Conservation (phyloP, 805 yeast species). For the Lipomyces kockii region DNA sequence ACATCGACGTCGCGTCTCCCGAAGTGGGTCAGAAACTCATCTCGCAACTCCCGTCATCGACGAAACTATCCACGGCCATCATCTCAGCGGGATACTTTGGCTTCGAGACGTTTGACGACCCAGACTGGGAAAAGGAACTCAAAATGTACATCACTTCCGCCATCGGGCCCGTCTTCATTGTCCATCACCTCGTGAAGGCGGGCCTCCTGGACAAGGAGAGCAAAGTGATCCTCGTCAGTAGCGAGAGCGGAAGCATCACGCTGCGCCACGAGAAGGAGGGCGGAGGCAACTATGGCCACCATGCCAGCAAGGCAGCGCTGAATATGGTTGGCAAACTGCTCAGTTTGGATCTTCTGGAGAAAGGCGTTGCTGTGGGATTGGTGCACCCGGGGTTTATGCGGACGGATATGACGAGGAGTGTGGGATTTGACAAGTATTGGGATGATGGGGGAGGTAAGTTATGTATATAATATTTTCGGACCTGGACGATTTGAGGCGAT, state of each 20-base stretch:
- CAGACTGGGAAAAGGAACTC: neutral
- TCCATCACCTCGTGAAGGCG: neutral
- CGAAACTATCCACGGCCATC: neutral
- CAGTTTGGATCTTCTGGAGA: neutral
- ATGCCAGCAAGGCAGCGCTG: slow-evolving; percentile 1
- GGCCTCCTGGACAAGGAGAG: neutral
- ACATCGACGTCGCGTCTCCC: neutral
- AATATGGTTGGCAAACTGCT: neutral
- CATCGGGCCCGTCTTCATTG: neutral
- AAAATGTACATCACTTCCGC: slow-evolving; percentile 2
- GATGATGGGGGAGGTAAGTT: neutral
- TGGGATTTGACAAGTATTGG: neutral
- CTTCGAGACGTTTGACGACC: neutral
- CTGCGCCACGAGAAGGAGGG: slow-evolving; percentile 1
- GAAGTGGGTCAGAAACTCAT: neutral
- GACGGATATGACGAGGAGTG: neutral
- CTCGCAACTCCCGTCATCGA: slow-evolving; percentile 1
- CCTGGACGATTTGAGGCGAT: neutral
- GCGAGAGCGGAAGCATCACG: neutral
- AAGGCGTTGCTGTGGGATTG: neutral
- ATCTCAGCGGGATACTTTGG: neutral
- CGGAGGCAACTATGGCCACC: neutral
- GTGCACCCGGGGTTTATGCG: neutral
- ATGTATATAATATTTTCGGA: neutral
- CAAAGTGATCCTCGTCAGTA: neutral